Conservation (phyloP, 176 grass and related monocot species). For the Avena insularis region DNA sequence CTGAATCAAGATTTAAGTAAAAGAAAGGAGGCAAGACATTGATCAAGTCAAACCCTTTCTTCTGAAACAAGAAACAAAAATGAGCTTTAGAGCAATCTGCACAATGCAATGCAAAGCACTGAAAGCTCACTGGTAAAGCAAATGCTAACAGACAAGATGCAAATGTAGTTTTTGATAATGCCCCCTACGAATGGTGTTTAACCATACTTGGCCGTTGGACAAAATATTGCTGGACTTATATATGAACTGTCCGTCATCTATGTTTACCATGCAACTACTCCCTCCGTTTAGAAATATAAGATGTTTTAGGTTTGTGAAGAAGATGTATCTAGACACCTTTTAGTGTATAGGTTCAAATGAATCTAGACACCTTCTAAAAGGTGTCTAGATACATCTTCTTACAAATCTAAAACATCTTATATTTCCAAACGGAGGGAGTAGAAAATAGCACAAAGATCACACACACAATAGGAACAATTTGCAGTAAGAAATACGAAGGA, state of each 20-base stretch:
- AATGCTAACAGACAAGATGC: not conserved
- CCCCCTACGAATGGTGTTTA: not conserved
- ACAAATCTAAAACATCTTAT: no score
- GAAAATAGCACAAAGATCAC: not conserved
- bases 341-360: no score
- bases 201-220: not conserved
- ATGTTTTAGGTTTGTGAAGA: no score
- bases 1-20: not conserved
- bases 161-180: not conserved
- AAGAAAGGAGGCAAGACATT: not conserved
- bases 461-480: not conserved
- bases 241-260: not conserved
- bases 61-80: not conserved
- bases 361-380: no score
- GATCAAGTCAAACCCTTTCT: not conserved
- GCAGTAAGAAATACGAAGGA: not conserved
- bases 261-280: constrained; percentile 4
- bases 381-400: no score
- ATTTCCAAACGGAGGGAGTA: no score
- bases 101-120: constrained; percentile 14
- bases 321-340: no score
- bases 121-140: not conserved
- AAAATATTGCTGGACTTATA: constrained; percentile 15
- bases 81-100: constrained; percentile 5
- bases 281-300: no score